Percentiles rank a stretch among this genome's conserved stretches.
Conservation (phyloP, 2,329 filamentous ascomycete species). For the Pyrenochaeta sp. region DNA sequence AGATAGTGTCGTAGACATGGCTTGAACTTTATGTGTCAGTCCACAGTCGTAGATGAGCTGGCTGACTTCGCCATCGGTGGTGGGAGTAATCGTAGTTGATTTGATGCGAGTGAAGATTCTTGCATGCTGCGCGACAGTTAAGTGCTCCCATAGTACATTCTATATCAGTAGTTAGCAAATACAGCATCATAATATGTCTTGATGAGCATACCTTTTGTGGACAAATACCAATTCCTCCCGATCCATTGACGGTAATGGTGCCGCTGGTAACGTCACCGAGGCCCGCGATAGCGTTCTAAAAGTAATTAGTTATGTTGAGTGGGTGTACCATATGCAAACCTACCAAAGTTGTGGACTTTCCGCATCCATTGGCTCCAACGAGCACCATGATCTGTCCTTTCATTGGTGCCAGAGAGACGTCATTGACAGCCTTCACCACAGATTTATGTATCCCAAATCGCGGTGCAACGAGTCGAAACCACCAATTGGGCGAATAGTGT, state of each 20-base stretch:
- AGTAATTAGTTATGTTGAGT: neutral
- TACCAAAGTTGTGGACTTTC: conserved; percentile 76
- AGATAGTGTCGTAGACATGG: conserved; percentile 75
- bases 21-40: conserved; percentile 73
- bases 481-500: conserved; percentile 70
- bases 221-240: conserved; percentile 79
- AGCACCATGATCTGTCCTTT: conserved; percentile 83
- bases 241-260: conserved; percentile 74
- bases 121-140: conserved; percentile 86
- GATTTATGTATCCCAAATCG: conserved; percentile 54
- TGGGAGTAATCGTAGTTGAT: conserved; percentile 58
- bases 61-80: conserved; percentile 61
- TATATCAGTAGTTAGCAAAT: conserved; percentile 51
- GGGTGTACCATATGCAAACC: neutral
- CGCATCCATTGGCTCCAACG: conserved; percentile 84
- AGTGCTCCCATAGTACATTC: conserved; percentile 86
- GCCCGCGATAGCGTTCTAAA: conserved; percentile 76
- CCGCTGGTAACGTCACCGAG: conserved; percentile 76
- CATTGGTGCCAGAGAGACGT: conserved; percentile 70
- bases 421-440: conserved; percentile 76
- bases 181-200: neutral
- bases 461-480: conserved; percentile 55
- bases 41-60: conserved; percentile 72
- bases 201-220: conserved; percentile 62
- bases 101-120: conserved; percentile 82